Percentiles rank a stretch among this genome's conserved stretches.
Evolutionary conservation across 1,139 yeast genomes (phyloP).

Genomic region (Blastobotrys malaysiensis): DNA sequence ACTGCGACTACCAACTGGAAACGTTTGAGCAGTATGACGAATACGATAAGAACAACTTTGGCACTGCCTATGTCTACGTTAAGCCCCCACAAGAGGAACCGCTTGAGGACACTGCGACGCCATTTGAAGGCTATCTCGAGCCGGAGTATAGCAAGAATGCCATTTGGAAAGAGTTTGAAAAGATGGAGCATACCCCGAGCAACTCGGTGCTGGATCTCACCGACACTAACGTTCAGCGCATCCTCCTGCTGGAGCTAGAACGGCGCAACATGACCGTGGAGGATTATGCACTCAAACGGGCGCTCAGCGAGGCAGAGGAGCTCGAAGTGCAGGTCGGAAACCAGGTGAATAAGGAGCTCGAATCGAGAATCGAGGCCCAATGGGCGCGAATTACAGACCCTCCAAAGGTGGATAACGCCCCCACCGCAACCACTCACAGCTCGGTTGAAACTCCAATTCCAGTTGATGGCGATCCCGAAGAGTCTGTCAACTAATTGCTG

Average conservation of each 20-base stretch:
- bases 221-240: slow-evolving; percentile 14
- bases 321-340: background rate
- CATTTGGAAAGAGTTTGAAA: background rate
- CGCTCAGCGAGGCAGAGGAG: background rate
- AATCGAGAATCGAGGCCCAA: slow-evolving; percentile 14
- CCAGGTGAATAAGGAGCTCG: slow-evolving; percentile 5
- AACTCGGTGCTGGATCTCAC: slow-evolving; percentile 8
- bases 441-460: background rate
- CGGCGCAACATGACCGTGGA: slow-evolving; percentile 12
- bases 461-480: background rate
- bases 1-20: slow-evolving; percentile 19
- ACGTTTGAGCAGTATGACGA: slow-evolving; percentile 8
- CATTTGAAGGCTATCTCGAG: background rate
- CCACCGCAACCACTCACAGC: background rate
- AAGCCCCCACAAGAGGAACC: slow-evolving; percentile 12
- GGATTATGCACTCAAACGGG: slow-evolving; percentile 1
- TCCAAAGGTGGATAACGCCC: slow-evolving; percentile 10
- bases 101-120: background rate
- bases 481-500: no score
- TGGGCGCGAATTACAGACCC: slow-evolving; percentile 22
- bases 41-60: slow-evolving; percentile 14
- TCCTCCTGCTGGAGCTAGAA: slow-evolving; percentile 16
- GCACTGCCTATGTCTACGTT: slow-evolving; percentile 6
- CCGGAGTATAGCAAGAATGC: background rate
- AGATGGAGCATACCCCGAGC: background rate